These are phyloP conservation scores for Xylariomycetidae sp. DNA, from an alignment of 2,329 filamentous ascomycete genomes.

Conservation along the genomic window DNA sequence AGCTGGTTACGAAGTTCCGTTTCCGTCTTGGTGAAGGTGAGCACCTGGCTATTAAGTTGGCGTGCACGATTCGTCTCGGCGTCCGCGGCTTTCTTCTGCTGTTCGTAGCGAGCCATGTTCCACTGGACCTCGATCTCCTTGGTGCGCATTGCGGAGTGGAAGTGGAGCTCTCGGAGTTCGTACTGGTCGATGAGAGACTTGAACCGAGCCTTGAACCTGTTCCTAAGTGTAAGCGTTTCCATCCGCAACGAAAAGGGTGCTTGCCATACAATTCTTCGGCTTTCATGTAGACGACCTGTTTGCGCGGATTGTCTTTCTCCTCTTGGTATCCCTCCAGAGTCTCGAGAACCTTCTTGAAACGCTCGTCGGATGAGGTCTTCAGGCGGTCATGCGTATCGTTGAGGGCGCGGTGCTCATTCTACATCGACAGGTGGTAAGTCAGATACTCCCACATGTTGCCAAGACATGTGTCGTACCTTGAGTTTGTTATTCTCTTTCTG, in stretches of 20 bases:
- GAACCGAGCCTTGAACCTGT: slow-evolving; percentile 76
- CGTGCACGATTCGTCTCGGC: slow-evolving; percentile 72
- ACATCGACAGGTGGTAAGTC: slow-evolving; percentile 16
- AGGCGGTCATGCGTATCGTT: slow-evolving; percentile 81
- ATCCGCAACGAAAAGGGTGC: not conserved
- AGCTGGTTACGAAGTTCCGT: slow-evolving; percentile 89
- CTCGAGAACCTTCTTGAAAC: slow-evolving; percentile 71
- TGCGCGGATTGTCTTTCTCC: slow-evolving; percentile 76
- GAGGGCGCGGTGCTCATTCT: slow-evolving; percentile 90
- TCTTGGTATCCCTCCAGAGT: slow-evolving; percentile 86
- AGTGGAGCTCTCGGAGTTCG: slow-evolving; percentile 89
- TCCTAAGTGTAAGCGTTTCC: slow-evolving; percentile 32
- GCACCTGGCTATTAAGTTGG: slow-evolving; percentile 83
- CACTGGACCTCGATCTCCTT: slow-evolving; percentile 96
- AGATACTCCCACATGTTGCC: not conserved
- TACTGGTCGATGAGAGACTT: slow-evolving; percentile 97
- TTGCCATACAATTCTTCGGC: slow-evolving; percentile 77
- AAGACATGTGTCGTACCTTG: slow-evolving; percentile 57
- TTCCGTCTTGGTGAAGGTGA: slow-evolving; percentile 94
- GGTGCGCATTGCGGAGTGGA: slow-evolving; percentile 82
- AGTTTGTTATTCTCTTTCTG: slow-evolving; percentile 98
- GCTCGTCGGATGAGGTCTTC: slow-evolving; percentile 76
- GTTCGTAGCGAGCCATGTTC: slow-evolving; percentile 80
- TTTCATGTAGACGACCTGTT: slow-evolving; percentile 76
- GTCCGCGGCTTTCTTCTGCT: slow-evolving; percentile 84